Base-by-base conservation (phyloP, 805 yeast species). In the Candida corydali region DNA sequence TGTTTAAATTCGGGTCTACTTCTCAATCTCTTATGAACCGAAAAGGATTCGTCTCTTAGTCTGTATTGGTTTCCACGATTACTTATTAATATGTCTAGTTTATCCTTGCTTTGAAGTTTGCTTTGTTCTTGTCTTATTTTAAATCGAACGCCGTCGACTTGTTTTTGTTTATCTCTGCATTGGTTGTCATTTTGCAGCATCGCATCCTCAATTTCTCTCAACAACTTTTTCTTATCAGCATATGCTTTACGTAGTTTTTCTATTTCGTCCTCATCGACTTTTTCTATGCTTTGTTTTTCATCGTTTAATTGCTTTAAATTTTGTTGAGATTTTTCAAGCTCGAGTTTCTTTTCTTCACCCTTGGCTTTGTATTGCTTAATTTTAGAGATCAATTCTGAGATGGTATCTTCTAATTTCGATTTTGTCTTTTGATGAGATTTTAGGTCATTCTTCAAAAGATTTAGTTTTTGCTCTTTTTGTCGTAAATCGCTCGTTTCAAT, bases 51-150 rank as follows among this genome's bases (percentile, higher is more conserved):
- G 12, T 57, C 63, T 29, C 54, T 43, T 28, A 73, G 52, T 17
- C 63, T 66, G 17, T 53, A 55, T 16, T 54, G 42, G 26, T 62
- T 51, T 17, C 61, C 54, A 6, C 34, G 2, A 11, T 12, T 15
- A 14, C 50, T 41, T 15, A 72, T 70, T 17, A 82, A 52, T 3
- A 76, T 48, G 11, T 62, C 63, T 3, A 82, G 50, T 47, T 73
- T 71, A 52, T 82, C 89, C 10, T 63, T 69, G 7, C 76, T 64
- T 19, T 55, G 55, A 23, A 70, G 51, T 16, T 42, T 47, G 32
- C 29, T 44, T 46, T 29, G 24, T 38, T 49, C 32, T 39, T 41
- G 11, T 47, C 41, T 45, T 51, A 52, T 15, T 38, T 32, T 26
- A 22, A 29, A 20, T 43, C 34, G 23, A 19, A 38, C 17, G 31